Percentiles rank a stretch among this genome's conserved stretches.
phyloP scores from a whole-genome alignment of 805 yeast species.

The Suhomyces sp. region DNA sequence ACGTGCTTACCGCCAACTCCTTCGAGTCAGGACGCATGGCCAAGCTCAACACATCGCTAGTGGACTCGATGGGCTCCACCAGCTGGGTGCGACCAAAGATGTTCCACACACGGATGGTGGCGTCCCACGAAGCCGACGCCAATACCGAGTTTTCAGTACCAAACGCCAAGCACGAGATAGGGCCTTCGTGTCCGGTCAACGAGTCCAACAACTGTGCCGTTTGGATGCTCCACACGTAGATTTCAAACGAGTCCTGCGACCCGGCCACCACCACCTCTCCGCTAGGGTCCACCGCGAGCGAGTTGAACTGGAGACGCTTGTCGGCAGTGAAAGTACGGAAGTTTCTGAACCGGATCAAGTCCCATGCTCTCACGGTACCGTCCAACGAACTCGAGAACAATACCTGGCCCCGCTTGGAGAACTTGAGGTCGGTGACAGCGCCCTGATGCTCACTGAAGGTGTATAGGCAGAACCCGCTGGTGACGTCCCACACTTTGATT shows the following conservation, averaged over 20 bases:
- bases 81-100: slow-evolving; percentile 82
- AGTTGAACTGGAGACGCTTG: slow-evolving; percentile 78
- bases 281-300: slow-evolving; percentile 92
- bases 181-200: slow-evolving; percentile 92
- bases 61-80: slow-evolving; percentile 86
- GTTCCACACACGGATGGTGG: slow-evolving; percentile 89
- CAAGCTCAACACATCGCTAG: slow-evolving; percentile 77
- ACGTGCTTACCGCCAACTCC: slow-evolving; percentile 79
- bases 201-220: slow-evolving; percentile 88
- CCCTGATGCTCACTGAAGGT: slow-evolving; percentile 91
- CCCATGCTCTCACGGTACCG: slow-evolving; percentile 98
- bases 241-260: slow-evolving; percentile 81
- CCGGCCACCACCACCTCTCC: slow-evolving; percentile 98
- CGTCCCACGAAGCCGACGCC: slow-evolving; percentile 96
- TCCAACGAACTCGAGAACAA: slow-evolving; percentile 88
- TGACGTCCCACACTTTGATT: slow-evolving; percentile 93
- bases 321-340: slow-evolving; percentile 94
- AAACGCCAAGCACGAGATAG: slow-evolving; percentile 82
- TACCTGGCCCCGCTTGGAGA: slow-evolving; percentile 88
- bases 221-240: slow-evolving; percentile 96
- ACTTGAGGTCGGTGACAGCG: slow-evolving; percentile 81
- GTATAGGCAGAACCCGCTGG: slow-evolving; percentile 86
- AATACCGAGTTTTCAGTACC: slow-evolving; percentile 73
- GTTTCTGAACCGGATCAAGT: slow-evolving; percentile 85
- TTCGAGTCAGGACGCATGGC: slow-evolving; percentile 92